Evolutionary conservation across 164 flowering plant genomes (phyloP).

Genomic region (Saururus chinensis): DNA sequence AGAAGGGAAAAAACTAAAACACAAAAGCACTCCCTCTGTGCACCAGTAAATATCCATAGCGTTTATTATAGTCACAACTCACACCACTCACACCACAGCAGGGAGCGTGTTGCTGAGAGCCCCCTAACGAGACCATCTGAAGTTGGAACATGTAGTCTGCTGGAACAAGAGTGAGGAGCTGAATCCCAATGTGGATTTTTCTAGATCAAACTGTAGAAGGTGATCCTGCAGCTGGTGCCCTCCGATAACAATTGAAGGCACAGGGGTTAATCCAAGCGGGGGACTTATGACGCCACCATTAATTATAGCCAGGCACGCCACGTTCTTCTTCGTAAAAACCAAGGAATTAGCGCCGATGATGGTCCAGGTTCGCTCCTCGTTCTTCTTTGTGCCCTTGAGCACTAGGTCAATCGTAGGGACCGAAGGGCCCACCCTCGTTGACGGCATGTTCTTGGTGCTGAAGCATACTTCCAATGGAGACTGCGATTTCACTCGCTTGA

Average conservation of each 20-base stretch:
- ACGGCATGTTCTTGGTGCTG: slow-evolving; percentile 5
- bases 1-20: too few relatives aligned
- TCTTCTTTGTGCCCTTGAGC: slow-evolving; percentile 22
- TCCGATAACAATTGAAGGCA: slow-evolving; percentile 24
- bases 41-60: too few relatives aligned
- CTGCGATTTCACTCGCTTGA: slow-evolving; percentile 17
- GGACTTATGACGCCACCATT: too few relatives aligned
- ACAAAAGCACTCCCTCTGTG: too few relatives aligned
- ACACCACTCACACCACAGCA: too few relatives aligned
- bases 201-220: slow-evolving; percentile 38
- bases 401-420: neutral
- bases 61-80: too few relatives aligned
- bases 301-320: neutral
- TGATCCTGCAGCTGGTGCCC: slow-evolving; percentile 32
- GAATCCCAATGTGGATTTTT: slow-evolving; percentile 29
- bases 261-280: too few relatives aligned
- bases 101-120: too few relatives aligned
- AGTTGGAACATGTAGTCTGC: slow-evolving; percentile 26
- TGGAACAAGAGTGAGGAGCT: slow-evolving; percentile 27
- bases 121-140: slow-evolving; percentile 9
- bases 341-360: neutral
- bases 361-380: too few relatives aligned
- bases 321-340: neutral
- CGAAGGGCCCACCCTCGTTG: slow-evolving; percentile 8
- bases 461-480: slow-evolving; percentile 21